phyloP scores from a whole-genome alignment of 495 filamentous ascomycete genomes.

The Podospora pseudocomata region DNA sequence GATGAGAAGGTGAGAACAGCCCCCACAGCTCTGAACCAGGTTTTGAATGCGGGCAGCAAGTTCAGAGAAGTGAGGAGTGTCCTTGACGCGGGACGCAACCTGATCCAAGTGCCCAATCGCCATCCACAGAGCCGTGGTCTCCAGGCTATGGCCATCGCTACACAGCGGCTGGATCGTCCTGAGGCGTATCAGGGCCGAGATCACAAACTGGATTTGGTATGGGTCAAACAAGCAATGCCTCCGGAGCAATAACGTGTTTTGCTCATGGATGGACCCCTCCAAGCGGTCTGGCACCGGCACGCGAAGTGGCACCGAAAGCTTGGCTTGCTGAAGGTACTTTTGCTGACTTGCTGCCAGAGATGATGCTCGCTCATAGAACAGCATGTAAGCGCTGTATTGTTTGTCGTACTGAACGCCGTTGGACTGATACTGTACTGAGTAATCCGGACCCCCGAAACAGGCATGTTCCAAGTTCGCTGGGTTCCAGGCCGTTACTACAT shows the following conservation, averaged over 20 bases:
- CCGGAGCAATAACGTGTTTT: conserved; percentile 70
- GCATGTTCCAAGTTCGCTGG: conserved; percentile 63
- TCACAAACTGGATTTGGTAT: conserved; percentile 64
- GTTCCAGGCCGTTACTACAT: conserved; percentile 72
- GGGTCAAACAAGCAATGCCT: conserved; percentile 80
- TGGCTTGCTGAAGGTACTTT: conserved; percentile 28
- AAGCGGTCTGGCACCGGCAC: conserved; percentile 55
- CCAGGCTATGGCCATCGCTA: conserved; percentile 46
- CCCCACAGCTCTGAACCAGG: conserved; percentile 51
- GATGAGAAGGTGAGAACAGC: conserved; percentile 56
- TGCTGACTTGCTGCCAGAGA: conserved; percentile 53
- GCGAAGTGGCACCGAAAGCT: conserved; percentile 47
- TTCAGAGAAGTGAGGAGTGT: conserved; percentile 57
- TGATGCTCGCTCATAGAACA: conserved; percentile 88
- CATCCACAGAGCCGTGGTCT: conserved; percentile 60
- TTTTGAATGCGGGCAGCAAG: conserved; percentile 53
- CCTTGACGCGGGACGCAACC: conserved; percentile 70
- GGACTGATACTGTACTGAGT: conserved; percentile 43
- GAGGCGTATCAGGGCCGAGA: conserved; percentile 52
- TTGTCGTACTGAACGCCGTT: conserved; percentile 56
- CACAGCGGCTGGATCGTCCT: conserved; percentile 33
- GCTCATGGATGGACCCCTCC: conserved; percentile 58
- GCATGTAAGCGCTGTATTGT: conserved; percentile 88
- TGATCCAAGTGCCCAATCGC: conserved; percentile 74
- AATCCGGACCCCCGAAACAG: conserved; percentile 76